phyloP scores from a whole-genome alignment of 306 rosid species.

The Alnus rubra region DNA sequence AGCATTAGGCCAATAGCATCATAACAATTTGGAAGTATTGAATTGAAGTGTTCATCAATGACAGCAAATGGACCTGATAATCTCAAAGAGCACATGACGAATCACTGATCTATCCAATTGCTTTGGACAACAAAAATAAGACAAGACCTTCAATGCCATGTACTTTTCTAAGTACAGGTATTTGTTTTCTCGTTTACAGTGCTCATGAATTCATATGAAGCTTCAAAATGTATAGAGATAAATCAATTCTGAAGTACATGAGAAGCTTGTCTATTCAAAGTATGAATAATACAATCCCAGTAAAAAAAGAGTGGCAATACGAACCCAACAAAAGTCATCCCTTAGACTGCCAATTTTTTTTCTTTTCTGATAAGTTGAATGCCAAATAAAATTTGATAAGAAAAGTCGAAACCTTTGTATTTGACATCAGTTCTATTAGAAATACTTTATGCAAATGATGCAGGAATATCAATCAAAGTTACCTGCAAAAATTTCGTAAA shows the following conservation, averaged over 20 bases:
- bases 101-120: conserved; percentile 12
- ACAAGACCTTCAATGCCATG: background rate
- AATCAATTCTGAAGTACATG: background rate
- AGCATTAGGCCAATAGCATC: conserved; percentile 94
- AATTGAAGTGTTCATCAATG: conserved; percentile 80
- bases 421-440: background rate
- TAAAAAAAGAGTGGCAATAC: background rate
- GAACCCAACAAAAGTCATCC: conserved; percentile 22
- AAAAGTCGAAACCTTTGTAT: background rate
- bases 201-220: background rate
- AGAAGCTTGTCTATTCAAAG: background rate
- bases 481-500: conserved; percentile 78
- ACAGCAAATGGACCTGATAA: conserved; percentile 82
- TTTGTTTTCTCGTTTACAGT: background rate
- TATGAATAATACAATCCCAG: background rate
- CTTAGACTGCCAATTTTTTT: background rate
- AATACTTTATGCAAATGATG: background rate
- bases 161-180: background rate
- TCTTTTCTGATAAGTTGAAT: background rate
- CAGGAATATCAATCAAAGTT: conserved; percentile 25
- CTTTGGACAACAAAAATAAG: background rate
- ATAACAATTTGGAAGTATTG: conserved; percentile 79
- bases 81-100: conserved; percentile 21
- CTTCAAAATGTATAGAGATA: background rate
- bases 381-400: background rate